Evolutionary conservation across 1,284 basidiomycete species (phyloP), one percentile per base, ranked within the genome.

Genomic region (Hymenochaete sp.): DNA sequence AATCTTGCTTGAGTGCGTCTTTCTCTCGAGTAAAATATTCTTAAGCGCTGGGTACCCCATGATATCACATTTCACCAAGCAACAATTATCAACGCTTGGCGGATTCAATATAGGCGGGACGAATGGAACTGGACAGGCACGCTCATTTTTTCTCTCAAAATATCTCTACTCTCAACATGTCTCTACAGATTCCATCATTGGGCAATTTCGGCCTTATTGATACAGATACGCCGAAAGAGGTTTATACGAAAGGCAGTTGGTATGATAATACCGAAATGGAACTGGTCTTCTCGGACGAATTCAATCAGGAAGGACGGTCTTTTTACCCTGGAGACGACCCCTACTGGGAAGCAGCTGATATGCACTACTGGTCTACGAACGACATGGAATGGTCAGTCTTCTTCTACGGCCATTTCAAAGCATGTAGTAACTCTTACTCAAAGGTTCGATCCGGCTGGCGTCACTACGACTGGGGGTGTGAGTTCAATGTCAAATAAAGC

Each of bases 261-360:
- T 31, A 47, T n/a, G 54, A 56, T 26, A 51, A 50, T 9, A 47
- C 52, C 32, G 49, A 62, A 28, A 62, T 67, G 63, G 61, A 69
- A 8, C 63, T 88, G 13, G 81, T 84, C 1, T 88, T 82, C 59
- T 83, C 79, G 4, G 86, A 90, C 59, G 87, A 90, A 61, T 91
- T 91, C 59, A 79, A 89, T 54, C 66, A 67, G 25, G 77, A 82
- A 25, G 82, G 74, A 1, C 67, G 86, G 45, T 72, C 82, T 1
- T 89, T 89, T 58, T 82, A 76, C 58, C 68, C 70, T 33, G 74
- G 75, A 29, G 72, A 78, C 45, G 75, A 78, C 54, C 75, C 77
- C 3, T 81, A 80, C 56, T 82, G 84, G 85, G 83, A 87, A 59
- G 84, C 82, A 4, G 79, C 70, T 11, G 79, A 88, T 56, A 60